A percentile compares a stretch with the other conserved stretches of the same genome.
phyloP scores from a whole-genome alignment of 2,329 filamentous ascomycete genomes.

The Pseudocercospora pini-densiflorae region DNA sequence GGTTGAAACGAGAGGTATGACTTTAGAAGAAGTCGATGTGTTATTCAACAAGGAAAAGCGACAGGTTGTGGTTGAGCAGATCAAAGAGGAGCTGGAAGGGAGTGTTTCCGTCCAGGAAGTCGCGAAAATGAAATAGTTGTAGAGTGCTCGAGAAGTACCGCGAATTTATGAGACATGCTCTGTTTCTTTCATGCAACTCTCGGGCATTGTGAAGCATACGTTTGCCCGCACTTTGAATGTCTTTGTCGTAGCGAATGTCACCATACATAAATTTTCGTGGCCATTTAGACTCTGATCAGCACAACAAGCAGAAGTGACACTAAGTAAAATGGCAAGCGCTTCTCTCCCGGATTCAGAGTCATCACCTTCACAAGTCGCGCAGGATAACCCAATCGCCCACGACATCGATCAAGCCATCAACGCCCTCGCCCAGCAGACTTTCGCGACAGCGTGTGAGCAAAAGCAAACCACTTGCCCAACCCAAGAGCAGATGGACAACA shows the following conservation, averaged over 20 bases:
- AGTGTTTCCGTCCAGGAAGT: background rate
- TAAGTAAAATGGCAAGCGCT: too few relatives aligned
- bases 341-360: too few relatives aligned
- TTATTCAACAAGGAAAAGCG: constrained; percentile 33
- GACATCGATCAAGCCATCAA: background rate
- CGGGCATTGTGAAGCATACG: too few relatives aligned
- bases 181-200: too few relatives aligned
- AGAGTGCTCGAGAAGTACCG: too few relatives aligned
- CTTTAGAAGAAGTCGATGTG: constrained; percentile 43
- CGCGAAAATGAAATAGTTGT: background rate
- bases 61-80: constrained; percentile 1
- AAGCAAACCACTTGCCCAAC: background rate
- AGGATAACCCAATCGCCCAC: background rate
- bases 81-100: background rate
- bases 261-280: too few relatives aligned
- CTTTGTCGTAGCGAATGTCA: too few relatives aligned
- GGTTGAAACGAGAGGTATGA: constrained; percentile 38
- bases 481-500: background rate
- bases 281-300: too few relatives aligned
- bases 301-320: too few relatives aligned
- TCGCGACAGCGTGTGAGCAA: background rate
- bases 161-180: too few relatives aligned
- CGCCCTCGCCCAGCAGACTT: background rate
- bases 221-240: too few relatives aligned
- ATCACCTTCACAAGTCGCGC: background rate